A percentile compares a stretch with the other conserved stretches of the same genome.
phyloP scores from a whole-genome alignment of 441 rosid genomes.

The Breynia disticha region DNA sequence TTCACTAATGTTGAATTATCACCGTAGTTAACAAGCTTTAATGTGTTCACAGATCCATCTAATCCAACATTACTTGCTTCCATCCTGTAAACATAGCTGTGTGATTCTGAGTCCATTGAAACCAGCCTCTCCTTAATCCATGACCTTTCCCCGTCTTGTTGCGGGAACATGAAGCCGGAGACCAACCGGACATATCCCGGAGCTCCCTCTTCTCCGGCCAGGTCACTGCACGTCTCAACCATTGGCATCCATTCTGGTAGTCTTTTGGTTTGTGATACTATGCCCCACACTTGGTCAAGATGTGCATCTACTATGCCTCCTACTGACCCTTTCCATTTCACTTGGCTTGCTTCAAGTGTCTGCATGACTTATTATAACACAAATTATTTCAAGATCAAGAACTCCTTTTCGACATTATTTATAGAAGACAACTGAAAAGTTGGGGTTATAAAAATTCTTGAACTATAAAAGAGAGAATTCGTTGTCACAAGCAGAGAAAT shows the following conservation, averaged over 20 bases:
- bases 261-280: slow-evolving; percentile 36
- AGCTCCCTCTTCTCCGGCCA: slow-evolving; percentile 35
- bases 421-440: neutral
- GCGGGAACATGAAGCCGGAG: slow-evolving; percentile 58
- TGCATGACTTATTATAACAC: slow-evolving; percentile 1
- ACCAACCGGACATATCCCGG: slow-evolving; percentile 35
- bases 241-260: slow-evolving; percentile 49
- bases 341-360: slow-evolving; percentile 16
- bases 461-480: neutral
- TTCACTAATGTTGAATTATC: slow-evolving; percentile 27
- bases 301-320: slow-evolving; percentile 38
- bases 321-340: slow-evolving; percentile 40
- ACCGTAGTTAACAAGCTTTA: slow-evolving; percentile 36
- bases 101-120: slow-evolving; percentile 27
- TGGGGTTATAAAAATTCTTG: neutral
- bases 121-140: slow-evolving; percentile 52
- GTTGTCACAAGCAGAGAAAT: neutral
- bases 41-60: slow-evolving; percentile 37
- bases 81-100: slow-evolving; percentile 34
- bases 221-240: slow-evolving; percentile 42
- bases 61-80: slow-evolving; percentile 49
- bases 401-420: no score
- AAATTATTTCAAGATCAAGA: neutral
- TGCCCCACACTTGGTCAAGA: slow-evolving; percentile 31
- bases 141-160: slow-evolving; percentile 42